Conservation (phyloP, 2,329 filamentous ascomycete genomes). For the Talaromyces sp. region DNA sequence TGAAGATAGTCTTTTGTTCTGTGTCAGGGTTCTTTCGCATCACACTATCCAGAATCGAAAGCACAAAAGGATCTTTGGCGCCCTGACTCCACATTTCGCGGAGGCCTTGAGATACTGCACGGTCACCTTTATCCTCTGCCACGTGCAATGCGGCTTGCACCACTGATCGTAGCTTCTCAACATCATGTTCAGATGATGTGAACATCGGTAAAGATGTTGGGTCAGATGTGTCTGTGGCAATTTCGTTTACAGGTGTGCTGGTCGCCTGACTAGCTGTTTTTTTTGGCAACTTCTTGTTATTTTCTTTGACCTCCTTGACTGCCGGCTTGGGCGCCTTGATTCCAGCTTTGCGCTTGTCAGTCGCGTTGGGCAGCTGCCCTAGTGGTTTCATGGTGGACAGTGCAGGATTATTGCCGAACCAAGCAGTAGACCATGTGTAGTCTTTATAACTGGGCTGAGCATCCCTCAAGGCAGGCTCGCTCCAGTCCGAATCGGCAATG, state of each 20-base stretch:
- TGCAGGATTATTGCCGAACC: constrained; percentile 63
- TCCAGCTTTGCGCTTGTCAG: constrained; percentile 53
- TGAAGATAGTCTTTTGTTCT: constrained; percentile 29
- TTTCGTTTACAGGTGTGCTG: constrained; percentile 19
- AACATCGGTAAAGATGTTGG: constrained; percentile 24
- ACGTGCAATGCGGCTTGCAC: constrained; percentile 28
- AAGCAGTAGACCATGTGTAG: constrained; percentile 58
- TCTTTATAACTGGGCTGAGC: constrained; percentile 72
- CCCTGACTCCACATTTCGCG: constrained; percentile 29
- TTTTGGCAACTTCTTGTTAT: constrained; percentile 20
- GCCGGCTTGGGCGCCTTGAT: constrained; percentile 37
- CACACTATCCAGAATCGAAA: constrained; percentile 31
- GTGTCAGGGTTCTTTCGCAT: constrained; percentile 28
- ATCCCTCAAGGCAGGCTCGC: constrained; percentile 55
- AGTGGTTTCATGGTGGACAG: constrained; percentile 80
- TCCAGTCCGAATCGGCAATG: constrained; percentile 40
- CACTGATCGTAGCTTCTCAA: constrained; percentile 29
- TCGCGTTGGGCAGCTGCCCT: constrained; percentile 65
- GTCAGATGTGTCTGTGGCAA: constrained; percentile 16
- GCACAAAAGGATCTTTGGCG: constrained; percentile 30
- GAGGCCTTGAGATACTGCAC: constrained; percentile 29
- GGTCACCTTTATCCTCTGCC: constrained; percentile 30
- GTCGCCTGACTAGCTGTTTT: constrained; percentile 18
- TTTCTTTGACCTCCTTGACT: constrained; percentile 38
- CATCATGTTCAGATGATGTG: constrained; percentile 26